A percentile compares a stretch with the other conserved stretches of the same genome.
Conservation (phyloP, 1,284 basidiomycete species). For the Sporisorium sorghi region DNA sequence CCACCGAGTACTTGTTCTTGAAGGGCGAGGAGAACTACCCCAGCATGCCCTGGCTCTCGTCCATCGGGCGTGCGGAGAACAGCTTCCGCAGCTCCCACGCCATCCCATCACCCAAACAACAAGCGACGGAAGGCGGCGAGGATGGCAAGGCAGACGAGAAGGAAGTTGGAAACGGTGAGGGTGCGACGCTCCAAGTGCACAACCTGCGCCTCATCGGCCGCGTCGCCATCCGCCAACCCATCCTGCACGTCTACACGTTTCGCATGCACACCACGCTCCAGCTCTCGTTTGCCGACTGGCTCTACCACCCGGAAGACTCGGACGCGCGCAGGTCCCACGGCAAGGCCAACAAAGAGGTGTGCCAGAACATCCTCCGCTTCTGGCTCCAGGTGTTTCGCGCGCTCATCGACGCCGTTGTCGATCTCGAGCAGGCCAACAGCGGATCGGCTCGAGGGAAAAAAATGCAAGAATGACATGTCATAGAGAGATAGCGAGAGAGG, state of each 20-base stretch:
- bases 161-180: too few species aligned
- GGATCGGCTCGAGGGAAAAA: too few species aligned
- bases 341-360: neutral
- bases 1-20: conserved; percentile 39
- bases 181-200: conserved; percentile 4
- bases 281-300: conserved; percentile 37
- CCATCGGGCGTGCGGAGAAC: conserved; percentile 26
- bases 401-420: conserved; percentile 21
- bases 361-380: conserved; percentile 27
- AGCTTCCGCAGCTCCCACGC: conserved; percentile 15
- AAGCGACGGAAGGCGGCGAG: too few species aligned
- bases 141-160: too few species aligned
- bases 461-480: neutral
- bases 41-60: conserved; percentile 43
- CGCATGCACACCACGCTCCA: conserved; percentile 21
- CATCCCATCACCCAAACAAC: neutral
- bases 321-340: neutral
- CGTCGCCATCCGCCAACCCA: conserved; percentile 37
- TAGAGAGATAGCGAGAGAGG: neutral
- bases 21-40: conserved; percentile 23
- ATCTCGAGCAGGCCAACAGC: conserved; percentile 17
- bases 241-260: conserved; percentile 38
- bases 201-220: conserved; percentile 26
- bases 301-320: conserved; percentile 16
- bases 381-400: conserved; percentile 29